phyloP scores from a whole-genome alignment of 345 rosid genomes.

The Hypericum androsaemum region DNA sequence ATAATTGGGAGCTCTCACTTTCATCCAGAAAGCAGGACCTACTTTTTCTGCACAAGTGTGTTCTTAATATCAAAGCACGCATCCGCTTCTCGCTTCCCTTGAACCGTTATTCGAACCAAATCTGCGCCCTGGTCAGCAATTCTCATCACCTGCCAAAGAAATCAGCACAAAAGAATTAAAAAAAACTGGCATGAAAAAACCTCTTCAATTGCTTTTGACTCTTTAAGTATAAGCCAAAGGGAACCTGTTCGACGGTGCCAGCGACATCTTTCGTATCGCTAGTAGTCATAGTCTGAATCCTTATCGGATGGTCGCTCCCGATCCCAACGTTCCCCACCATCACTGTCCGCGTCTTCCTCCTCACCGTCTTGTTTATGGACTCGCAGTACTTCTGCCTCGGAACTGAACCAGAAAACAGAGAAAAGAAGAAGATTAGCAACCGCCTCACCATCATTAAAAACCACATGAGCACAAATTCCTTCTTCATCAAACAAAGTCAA shows the following conservation, averaged over 20 bases:
- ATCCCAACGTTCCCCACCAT: conserved; percentile 91
- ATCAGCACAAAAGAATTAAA: conserved; percentile 5
- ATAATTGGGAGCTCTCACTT: conserved; percentile 2
- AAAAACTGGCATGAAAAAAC: background rate
- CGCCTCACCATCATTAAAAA: background rate
- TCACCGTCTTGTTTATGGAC: conserved; percentile 74
- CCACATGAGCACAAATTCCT: too few relatives aligned
- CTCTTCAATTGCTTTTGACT: too few relatives aligned
- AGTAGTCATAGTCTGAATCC: conserved; percentile 97
- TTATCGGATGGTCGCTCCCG: conserved; percentile 89
- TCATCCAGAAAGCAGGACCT: conserved; percentile 9
- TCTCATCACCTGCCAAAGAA: conserved; percentile 63
- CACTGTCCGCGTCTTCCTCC: conserved; percentile 88
- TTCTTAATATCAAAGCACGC: conserved; percentile 94
- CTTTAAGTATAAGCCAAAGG: background rate
- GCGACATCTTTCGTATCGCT: conserved; percentile 79
- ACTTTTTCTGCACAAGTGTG: conserved; percentile 88
- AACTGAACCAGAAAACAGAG: conserved; percentile 28
- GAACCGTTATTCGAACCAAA: conserved; percentile 91
- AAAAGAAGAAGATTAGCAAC: background rate
- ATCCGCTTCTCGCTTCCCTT: conserved; percentile 97
- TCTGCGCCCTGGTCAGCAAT: conserved; percentile 92
- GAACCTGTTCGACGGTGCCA: conserved; percentile 88
- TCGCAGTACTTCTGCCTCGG: conserved; percentile 94
- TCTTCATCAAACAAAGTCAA: too few relatives aligned